Percentiles rank a stretch among this genome's conserved stretches.
phyloP scores from a whole-genome alignment of 2,329 filamentous ascomycete genomes.

The Aspergillus proliferans region DNA sequence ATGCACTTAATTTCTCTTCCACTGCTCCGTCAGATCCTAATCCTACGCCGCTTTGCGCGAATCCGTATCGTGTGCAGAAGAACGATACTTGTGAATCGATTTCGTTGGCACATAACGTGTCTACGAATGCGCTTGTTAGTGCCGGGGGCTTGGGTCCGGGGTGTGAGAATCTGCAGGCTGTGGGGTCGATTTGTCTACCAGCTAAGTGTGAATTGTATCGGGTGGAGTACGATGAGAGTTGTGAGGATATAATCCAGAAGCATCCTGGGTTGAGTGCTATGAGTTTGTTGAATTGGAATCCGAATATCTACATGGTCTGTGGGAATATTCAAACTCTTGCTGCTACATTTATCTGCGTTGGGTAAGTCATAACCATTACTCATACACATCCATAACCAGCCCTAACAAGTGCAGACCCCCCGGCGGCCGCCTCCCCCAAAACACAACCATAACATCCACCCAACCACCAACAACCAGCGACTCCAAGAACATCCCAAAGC shows the following conservation, averaged over 20 bases:
- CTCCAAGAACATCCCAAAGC: background rate
- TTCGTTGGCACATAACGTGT: background rate
- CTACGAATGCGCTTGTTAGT: background rate
- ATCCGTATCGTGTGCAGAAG: slow-evolving; percentile 2
- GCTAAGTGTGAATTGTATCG: background rate
- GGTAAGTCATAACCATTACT: background rate
- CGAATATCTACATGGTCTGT: slow-evolving; percentile 5
- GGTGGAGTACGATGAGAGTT: background rate
- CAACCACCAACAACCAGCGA: background rate
- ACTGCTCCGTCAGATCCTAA: slow-evolving; percentile 1
- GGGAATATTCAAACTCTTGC: slow-evolving; percentile 1
- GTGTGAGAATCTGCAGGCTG: background rate
- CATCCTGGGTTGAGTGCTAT: slow-evolving; percentile 4
- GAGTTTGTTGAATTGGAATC: slow-evolving; percentile 12
- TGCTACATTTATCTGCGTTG: slow-evolving; percentile 3
- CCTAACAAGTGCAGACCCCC: background rate
- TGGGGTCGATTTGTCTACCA: background rate
- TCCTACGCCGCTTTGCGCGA: slow-evolving; percentile 5
- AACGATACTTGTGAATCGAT: slow-evolving; percentile 10
- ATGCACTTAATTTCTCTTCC: slow-evolving; percentile 1
- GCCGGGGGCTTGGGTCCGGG: background rate
- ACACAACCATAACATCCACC: background rate
- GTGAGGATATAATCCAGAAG: background rate
- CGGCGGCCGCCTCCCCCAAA: background rate
- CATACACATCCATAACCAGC: background rate